These are phyloP conservation scores for Xylogone sp. DNA, from an alignment of 2,329 filamentous ascomycete genomes.

Conservation along the genomic window DNA sequence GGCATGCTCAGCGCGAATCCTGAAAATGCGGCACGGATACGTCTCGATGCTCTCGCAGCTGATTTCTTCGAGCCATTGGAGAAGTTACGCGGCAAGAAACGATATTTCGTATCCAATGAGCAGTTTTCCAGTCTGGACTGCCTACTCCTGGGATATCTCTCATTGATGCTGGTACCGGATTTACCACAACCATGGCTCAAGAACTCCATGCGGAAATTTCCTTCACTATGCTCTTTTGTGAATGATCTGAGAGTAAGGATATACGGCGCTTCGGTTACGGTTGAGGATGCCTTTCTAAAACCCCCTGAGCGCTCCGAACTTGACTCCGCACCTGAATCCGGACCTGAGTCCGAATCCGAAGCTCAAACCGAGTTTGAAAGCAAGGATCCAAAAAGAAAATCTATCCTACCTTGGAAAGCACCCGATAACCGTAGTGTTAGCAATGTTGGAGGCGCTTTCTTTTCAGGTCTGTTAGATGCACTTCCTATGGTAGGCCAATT, in stretches of 20 bases:
- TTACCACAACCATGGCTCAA: conserved; percentile 61
- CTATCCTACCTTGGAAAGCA: conserved; percentile 25
- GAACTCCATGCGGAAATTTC: conserved; percentile 50
- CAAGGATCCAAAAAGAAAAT: conserved; percentile 7
- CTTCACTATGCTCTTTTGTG: conserved; percentile 39
- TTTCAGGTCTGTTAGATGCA: conserved; percentile 22
- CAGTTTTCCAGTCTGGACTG: conserved; percentile 70
- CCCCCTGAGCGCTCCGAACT: no score
- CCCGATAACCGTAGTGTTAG: conserved; percentile 22
- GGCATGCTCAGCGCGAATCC: conserved; percentile 59
- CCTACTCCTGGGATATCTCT: conserved; percentile 74
- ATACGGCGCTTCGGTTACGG: conserved; percentile 31
- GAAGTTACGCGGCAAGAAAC: conserved; percentile 52
- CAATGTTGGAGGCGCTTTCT: conserved; percentile 21
- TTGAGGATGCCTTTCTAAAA: conserved; percentile 21
- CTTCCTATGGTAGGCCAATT: conserved; percentile 24
- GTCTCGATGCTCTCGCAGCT: conserved; percentile 67
- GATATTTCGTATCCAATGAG: conserved; percentile 49
- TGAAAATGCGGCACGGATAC: conserved; percentile 70
- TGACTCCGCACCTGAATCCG: no score
- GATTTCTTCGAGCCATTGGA: conserved; percentile 70
- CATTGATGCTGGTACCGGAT: conserved; percentile 62
- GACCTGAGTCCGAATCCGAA: no score
- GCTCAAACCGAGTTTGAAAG: conserved; percentile 9
- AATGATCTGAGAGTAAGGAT: conserved; percentile 32